phyloP scores from a whole-genome alignment of 768 basidiomycete genomes.

The Tremella fuciformis region DNA sequence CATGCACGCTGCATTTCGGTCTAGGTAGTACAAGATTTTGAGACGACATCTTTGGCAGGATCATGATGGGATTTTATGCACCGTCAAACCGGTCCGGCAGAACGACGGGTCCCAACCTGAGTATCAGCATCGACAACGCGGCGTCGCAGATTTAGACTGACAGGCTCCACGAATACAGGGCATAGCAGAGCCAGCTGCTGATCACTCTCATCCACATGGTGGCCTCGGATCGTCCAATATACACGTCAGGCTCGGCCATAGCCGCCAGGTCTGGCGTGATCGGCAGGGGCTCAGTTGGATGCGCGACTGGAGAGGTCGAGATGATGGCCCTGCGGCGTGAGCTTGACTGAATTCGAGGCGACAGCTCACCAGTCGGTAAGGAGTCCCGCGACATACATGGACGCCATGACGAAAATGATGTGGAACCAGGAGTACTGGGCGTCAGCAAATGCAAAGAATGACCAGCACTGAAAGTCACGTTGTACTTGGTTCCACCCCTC shows the following conservation, averaged over 20 bases:
- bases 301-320: constrained; percentile 43
- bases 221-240: constrained; percentile 89
- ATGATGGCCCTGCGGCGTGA: constrained; percentile 50
- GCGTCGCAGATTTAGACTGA: constrained; percentile 25
- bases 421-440: constrained; percentile 97
- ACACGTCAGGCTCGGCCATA: constrained; percentile 57
- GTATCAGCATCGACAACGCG: not conserved
- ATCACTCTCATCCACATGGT: constrained; percentile 99
- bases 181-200: constrained; percentile 82
- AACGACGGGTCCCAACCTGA: constrained; percentile 81
- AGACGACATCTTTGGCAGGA: too few species aligned
- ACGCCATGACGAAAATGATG: constrained; percentile 87
- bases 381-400: constrained; percentile 97
- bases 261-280: constrained; percentile 14
- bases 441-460: constrained; percentile 13
- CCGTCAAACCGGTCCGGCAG: constrained; percentile 41
- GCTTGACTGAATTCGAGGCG: not conserved
- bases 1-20: too few species aligned
- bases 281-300: constrained; percentile 34
- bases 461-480: constrained; percentile 58
- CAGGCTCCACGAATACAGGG: constrained; percentile 51
- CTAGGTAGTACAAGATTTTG: too few species aligned
- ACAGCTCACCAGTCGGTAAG: constrained; percentile 86
- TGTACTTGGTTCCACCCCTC: constrained; percentile 87
- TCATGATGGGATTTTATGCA: too few species aligned